A percentile compares a stretch with the other conserved stretches of the same genome.
phyloP scores from a whole-genome alignment of 2,329 filamentous ascomycete species.

The Byssochlamys sp. region DNA sequence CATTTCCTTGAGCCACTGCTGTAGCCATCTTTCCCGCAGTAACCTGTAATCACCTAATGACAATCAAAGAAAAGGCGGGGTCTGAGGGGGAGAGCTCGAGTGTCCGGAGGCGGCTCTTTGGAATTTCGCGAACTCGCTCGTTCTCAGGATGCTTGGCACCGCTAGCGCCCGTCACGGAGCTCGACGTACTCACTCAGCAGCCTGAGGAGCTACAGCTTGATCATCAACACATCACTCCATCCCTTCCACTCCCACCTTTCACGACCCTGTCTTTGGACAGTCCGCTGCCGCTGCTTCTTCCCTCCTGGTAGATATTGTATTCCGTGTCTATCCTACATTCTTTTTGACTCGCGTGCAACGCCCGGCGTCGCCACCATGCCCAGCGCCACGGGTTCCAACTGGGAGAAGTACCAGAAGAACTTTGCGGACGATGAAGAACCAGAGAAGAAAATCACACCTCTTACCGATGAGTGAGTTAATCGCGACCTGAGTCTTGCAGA shows the following conservation, averaged over 20 bases:
- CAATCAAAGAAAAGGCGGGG: slow-evolving; percentile 14
- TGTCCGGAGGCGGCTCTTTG: slow-evolving; percentile 13
- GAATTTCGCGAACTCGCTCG: slow-evolving; percentile 29
- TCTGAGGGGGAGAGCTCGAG: slow-evolving; percentile 14
- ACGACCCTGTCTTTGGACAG: not conserved
- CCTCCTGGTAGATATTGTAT: slow-evolving; percentile 5
- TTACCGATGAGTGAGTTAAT: slow-evolving; percentile 78
- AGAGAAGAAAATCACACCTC: slow-evolving; percentile 98
- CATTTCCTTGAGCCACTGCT: slow-evolving; percentile 37
- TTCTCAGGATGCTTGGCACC: slow-evolving; percentile 27
- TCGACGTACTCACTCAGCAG: slow-evolving; percentile 17
- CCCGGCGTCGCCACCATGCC: slow-evolving; percentile 54
- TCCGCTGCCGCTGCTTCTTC: not conserved
- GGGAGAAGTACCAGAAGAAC: slow-evolving; percentile 98
- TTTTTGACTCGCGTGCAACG: slow-evolving; percentile 7
- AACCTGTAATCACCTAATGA: slow-evolving; percentile 13
- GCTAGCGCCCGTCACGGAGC: slow-evolving; percentile 28
- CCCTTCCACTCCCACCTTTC: slow-evolving; percentile 6
- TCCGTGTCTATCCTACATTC: slow-evolving; percentile 3
- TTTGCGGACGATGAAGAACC: slow-evolving; percentile 93
- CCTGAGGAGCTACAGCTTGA: slow-evolving; percentile 18
- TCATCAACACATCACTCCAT: slow-evolving; percentile 13
- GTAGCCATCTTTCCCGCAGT: slow-evolving; percentile 40
- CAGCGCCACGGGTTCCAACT: slow-evolving; percentile 84
- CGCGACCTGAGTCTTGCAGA: slow-evolving; percentile 3